Evolutionary conservation across 202 grass and related monocot genomes (phyloP).

Genomic region (Dendrocalamus latiflorus): DNA sequence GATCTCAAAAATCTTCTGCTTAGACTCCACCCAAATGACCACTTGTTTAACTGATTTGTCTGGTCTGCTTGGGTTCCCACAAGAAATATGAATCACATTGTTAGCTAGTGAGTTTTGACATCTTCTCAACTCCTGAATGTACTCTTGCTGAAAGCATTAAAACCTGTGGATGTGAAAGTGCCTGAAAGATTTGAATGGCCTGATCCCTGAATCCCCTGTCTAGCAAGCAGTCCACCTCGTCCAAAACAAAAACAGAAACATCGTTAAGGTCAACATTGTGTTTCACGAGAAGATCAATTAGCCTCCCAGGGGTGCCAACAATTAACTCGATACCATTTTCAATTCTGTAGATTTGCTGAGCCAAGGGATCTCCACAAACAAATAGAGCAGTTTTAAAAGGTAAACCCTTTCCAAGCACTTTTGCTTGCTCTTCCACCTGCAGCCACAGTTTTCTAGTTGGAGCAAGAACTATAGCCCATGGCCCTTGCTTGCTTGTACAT

Average conservation of each 20-base stretch:
- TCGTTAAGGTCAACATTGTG: conserved; percentile 49
- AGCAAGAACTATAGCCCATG: conserved; percentile 75
- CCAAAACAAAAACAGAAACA: conserved; percentile 77
- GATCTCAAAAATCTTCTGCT: conserved; percentile 97
- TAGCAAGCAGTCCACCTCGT: conserved; percentile 84
- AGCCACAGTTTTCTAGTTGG: conserved; percentile 83
- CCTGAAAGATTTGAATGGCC: conserved; percentile 67
- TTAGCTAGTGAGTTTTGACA: conserved; percentile 51
- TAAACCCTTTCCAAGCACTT: conserved; percentile 81
- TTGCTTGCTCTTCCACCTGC: conserved; percentile 93
- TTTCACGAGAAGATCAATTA: conserved; percentile 85
- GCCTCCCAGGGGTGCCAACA: conserved; percentile 81
- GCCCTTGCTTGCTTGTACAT: conserved; percentile 29
- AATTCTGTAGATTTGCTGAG: conserved; percentile 78
- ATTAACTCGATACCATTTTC: too few species aligned
- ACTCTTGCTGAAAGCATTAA: conserved; percentile 91
- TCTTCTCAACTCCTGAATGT: conserved; percentile 62
- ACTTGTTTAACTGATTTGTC: conserved; percentile 85
- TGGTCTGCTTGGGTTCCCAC: conserved; percentile 56
- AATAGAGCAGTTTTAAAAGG: conserved; percentile 93
- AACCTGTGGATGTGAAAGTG: conserved; percentile 68
- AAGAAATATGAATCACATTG: conserved; percentile 61
- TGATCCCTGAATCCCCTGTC: conserved; percentile 82
- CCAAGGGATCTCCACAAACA: conserved; percentile 77
- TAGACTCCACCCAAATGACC: conserved; percentile 90